These are phyloP conservation scores for Tolypocladium tundrense DNA, from an alignment of 2,329 filamentous ascomycete genomes.

Conservation along the genomic window DNA sequence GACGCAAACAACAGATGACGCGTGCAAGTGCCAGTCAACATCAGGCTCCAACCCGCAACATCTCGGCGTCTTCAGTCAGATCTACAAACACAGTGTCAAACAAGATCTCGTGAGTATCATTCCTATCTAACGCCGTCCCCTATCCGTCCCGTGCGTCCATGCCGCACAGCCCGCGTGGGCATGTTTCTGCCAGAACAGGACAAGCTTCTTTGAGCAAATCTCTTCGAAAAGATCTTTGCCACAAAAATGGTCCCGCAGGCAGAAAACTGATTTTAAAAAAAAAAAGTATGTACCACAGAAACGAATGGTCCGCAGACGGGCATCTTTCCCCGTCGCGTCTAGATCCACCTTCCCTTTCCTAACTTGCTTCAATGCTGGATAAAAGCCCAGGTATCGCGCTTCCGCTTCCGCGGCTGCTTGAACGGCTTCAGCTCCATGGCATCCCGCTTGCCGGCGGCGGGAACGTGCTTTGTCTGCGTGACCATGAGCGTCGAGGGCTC, in stretches of 20 bases:
- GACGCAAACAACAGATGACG: background rate
- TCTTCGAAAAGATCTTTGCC: background rate
- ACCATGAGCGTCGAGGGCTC: constrained; percentile 2
- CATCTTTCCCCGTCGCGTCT: background rate
- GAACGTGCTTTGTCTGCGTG: constrained; percentile 3
- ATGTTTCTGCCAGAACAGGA: background rate
- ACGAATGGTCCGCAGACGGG: background rate
- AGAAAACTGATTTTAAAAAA: background rate
- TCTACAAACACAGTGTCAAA: background rate
- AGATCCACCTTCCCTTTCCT: background rate
- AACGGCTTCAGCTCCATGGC: no score
- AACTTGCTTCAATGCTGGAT: background rate
- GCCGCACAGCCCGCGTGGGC: background rate
- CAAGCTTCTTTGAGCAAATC: background rate
- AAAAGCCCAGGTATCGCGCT: background rate
- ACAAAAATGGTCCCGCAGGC: background rate
- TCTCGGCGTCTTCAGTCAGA: background rate
- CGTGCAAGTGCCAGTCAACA: background rate
- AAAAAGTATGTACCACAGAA: background rate
- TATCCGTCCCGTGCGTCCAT: background rate
- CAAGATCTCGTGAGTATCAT: background rate
- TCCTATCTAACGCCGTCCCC: background rate
- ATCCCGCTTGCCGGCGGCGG: background rate
- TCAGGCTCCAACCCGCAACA: background rate
- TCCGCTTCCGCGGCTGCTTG: background rate